Conservation (phyloP, 495 filamentous ascomycete genomes). For the Xylaria castorea region DNA sequence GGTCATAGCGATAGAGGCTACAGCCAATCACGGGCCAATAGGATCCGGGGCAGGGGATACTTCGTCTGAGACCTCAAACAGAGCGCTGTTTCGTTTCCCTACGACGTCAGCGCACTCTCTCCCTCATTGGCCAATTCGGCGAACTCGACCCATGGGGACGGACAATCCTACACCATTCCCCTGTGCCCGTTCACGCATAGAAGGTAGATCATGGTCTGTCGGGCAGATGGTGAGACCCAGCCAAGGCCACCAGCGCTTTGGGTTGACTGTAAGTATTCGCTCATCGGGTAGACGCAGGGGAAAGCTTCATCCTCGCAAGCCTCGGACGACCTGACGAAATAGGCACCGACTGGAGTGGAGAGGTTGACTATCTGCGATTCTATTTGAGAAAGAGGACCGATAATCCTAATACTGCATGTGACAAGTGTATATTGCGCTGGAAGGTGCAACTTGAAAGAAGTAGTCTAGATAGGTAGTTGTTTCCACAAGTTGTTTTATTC, state of each 20-base stretch:
- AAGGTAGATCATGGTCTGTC: constrained; percentile 3
- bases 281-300: constrained; percentile 6
- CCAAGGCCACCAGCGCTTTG: constrained; percentile 10
- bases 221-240: neutral
- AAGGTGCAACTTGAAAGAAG: constrained; percentile 3
- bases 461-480: no score
- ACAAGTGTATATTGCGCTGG: neutral
- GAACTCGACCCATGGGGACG: neutral
- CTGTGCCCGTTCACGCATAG: constrained; percentile 4
- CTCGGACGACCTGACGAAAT: constrained; percentile 1
- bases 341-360: neutral
- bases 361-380: neutral
- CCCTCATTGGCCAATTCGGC: constrained; percentile 32
- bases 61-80: constrained; percentile 40
- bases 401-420: neutral
- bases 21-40: constrained; percentile 28
- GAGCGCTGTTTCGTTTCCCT: constrained; percentile 39
- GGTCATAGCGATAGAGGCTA: neutral
- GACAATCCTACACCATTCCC: neutral
- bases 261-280: neutral
- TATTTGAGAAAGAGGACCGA: neutral
- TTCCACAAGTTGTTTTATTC: constrained; percentile 16
- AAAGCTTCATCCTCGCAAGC: neutral
- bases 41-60: constrained; percentile 21
- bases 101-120: constrained; percentile 27